Evolutionary conservation across 1,284 basidiomycete genomes (phyloP).

Genomic region (Ceratobasidium theobromae): DNA sequence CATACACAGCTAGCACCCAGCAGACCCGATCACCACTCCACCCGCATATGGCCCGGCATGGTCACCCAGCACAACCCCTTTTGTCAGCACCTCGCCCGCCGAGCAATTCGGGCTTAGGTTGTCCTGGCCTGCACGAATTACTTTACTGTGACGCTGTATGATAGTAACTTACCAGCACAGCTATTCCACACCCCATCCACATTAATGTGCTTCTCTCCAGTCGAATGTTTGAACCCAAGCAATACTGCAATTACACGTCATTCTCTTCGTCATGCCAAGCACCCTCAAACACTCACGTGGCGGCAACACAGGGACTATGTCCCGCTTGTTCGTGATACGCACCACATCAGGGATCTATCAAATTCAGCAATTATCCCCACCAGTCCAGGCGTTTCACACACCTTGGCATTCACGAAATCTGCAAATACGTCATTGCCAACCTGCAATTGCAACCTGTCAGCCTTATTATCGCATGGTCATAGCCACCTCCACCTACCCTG

Average conservation of each 20-base stretch:
- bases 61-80: slow-evolving; percentile 3
- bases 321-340: slow-evolving; percentile 54
- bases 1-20: neutral
- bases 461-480: neutral
- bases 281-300: slow-evolving; percentile 13
- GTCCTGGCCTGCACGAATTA: neutral
- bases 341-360: slow-evolving; percentile 42
- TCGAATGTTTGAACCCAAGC: slow-evolving; percentile 58
- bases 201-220: slow-evolving; percentile 61
- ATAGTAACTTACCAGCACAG: slow-evolving; percentile 47
- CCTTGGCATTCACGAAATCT: slow-evolving; percentile 55
- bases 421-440: slow-evolving; percentile 65
- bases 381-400: neutral
- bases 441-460: slow-evolving; percentile 39
- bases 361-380: neutral
- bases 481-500: slow-evolving; percentile 47
- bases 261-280: neutral
- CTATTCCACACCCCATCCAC: slow-evolving; percentile 51
- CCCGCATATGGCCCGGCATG: slow-evolving; percentile 17
- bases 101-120: slow-evolving; percentile 10
- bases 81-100: neutral
- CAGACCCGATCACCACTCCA: neutral
- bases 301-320: slow-evolving; percentile 53
- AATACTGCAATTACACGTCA: slow-evolving; percentile 37
- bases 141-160: neutral